Base-by-base conservation (phyloP, 1,284 basidiomycete species). In the Cryptococcus sp. region DNA sequence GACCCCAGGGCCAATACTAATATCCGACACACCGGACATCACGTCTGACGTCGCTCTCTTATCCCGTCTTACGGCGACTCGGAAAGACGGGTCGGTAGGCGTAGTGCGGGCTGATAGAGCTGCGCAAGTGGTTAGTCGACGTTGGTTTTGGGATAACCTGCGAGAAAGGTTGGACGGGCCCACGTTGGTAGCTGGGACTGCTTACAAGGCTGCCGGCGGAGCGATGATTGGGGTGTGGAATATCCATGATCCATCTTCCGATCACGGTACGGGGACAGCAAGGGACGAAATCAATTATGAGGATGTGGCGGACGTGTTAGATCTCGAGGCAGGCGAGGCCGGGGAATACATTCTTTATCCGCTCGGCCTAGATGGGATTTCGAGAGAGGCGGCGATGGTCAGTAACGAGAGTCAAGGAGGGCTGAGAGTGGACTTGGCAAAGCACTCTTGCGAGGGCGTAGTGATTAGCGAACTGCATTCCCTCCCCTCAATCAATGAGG, bases 21-120 rank as follows among this genome's bases (percentile, higher is more conserved):
- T 75, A 7, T 67, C 70, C 17, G 74, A 75, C 49, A 66, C 65
- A n/a, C 62, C 63, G 3, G 63, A 56, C 13, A 31, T 62, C 48
- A 23, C 53, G 23, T 57, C 67, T 25, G 67, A 73, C 49, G 11
- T 45, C 11, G 27, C 22, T 0, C 53, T 74, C 0, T 47, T 73
- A 1, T 20, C 31, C 5, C 53, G 57, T 10, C 53, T 75, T 20
- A 57, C 54, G 1, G 59, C 41, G 1, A 41, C 20, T 25, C 48
- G 39, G 15, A 60, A 55, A 27, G 25, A 35, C 6, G 68, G 69
- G 0, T 15, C 22, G 1, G 23, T 38, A 3, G 57, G 53, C 40
- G 59, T 59, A 3, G 56, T 72, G 41, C 66, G 62, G 44, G 56
- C 60, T 1, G 15, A 23, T 13, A 31, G 3, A 16, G 42, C 66